A percentile compares a stretch with the other conserved stretches of the same genome.
Evolutionary conservation across 2,329 filamentous ascomycete genomes (phyloP).

Genomic region (Alternaria triticimaculans): DNA sequence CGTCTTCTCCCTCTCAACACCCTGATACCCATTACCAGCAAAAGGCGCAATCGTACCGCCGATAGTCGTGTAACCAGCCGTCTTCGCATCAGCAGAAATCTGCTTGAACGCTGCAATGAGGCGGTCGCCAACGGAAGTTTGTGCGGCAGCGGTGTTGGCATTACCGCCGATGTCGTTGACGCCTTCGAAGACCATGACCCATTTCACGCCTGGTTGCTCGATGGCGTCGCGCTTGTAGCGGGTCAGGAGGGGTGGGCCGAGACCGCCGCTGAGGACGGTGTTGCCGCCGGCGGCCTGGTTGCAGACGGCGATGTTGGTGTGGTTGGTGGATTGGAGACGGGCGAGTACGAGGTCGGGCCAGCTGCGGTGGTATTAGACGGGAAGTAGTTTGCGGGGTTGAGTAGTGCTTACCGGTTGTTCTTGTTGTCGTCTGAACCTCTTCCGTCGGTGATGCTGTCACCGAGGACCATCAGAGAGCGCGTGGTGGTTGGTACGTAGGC

Average conservation of each 20-base stretch:
- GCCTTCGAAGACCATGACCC: constrained; percentile 73
- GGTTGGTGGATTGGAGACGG: constrained; percentile 53
- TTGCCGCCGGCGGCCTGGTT: constrained; percentile 75
- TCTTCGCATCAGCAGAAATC: constrained; percentile 56
- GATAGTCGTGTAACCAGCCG: constrained; percentile 55
- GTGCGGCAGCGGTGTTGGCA: constrained; percentile 52
- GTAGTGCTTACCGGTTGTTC: constrained; percentile 44
- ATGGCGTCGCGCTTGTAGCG: constrained; percentile 70
- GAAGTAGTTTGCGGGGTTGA: not conserved
- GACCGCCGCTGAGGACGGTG: constrained; percentile 65
- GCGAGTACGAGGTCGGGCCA: constrained; percentile 45
- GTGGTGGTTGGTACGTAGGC: constrained; percentile 56
- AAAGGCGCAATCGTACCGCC: constrained; percentile 73
- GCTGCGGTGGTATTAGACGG: constrained; percentile 42
- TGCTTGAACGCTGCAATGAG: constrained; percentile 65
- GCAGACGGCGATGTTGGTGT: constrained; percentile 61
- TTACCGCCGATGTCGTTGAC: constrained; percentile 68
- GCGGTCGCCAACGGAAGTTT: constrained; percentile 56
- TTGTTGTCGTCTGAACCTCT: constrained; percentile 53
- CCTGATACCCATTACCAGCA: constrained; percentile 46
- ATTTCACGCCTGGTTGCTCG: constrained; percentile 62
- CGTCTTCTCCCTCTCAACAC: constrained; percentile 62
- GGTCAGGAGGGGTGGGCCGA: constrained; percentile 66
- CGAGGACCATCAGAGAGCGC: constrained; percentile 62
- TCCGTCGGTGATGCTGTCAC: constrained; percentile 71